A percentile compares a stretch with the other conserved stretches of the same genome.
phyloP scores from a whole-genome alignment of 1,139 yeast genomes.

The Nakaseomyces bracarensis region DNA sequence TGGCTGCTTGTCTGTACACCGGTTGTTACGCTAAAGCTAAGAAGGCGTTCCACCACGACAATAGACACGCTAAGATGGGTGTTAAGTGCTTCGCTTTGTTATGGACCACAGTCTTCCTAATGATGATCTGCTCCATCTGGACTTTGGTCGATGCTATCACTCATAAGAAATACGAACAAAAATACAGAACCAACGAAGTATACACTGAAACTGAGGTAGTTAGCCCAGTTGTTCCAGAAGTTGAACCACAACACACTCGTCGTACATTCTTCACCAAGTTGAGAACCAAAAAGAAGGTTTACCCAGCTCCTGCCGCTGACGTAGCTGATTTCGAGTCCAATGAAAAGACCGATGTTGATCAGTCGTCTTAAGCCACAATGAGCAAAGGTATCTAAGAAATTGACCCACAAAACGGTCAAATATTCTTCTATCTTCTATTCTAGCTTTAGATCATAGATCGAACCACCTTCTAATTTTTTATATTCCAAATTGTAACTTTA shows the following conservation, averaged over 20 bases:
- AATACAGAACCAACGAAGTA: conserved; percentile 6
- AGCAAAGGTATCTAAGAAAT: too few species aligned
- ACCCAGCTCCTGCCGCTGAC: conserved; percentile 7
- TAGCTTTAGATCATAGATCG: too few species aligned
- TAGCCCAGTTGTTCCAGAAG: conserved; percentile 3
- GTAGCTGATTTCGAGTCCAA: conserved; percentile 9
- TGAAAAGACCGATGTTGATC: conserved; percentile 5
- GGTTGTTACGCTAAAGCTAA: conserved; percentile 59
- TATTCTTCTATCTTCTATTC: not conserved
- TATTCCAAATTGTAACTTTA: conserved; percentile 5
- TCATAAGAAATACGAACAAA: conserved; percentile 7
- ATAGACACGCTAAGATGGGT: conserved; percentile 45
- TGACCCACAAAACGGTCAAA: too few species aligned
- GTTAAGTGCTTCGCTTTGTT: conserved; percentile 51
- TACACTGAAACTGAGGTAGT: conserved; percentile 5
- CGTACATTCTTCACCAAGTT: conserved; percentile 12
- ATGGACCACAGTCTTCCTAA: conserved; percentile 52
- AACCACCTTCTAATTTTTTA: too few species aligned
- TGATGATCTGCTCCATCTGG: conserved; percentile 34
- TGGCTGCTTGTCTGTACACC: conserved; percentile 57
- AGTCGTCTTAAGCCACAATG: not conserved
- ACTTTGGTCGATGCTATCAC: conserved; percentile 11
- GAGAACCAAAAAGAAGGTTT: conserved; percentile 12
- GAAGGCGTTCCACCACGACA: conserved; percentile 43
- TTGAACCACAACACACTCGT: not conserved